A percentile compares a stretch with the other conserved stretches of the same genome.
Evolutionary conservation across 2,329 filamentous ascomycete genomes (phyloP).

Genomic region (Grosmannia clavigera): DNA sequence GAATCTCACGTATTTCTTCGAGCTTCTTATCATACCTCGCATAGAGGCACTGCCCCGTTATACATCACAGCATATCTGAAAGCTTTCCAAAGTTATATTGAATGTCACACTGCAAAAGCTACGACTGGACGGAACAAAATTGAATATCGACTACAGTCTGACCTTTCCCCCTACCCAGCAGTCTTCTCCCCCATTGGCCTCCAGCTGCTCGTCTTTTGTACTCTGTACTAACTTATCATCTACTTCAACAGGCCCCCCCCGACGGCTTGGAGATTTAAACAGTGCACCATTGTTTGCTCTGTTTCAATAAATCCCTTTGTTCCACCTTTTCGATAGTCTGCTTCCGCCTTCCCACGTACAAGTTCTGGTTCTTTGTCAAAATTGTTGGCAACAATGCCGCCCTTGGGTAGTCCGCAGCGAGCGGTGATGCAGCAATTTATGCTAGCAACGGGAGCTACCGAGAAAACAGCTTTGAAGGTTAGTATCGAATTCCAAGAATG

Average conservation of each 20-base stretch:
- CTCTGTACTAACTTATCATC: background rate
- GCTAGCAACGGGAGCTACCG: slow-evolving; percentile 28
- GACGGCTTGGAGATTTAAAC: background rate
- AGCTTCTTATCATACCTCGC: no score
- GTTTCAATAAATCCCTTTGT: background rate
- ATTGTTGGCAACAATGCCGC: slow-evolving; percentile 13
- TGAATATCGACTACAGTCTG: background rate
- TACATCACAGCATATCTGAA: no score
- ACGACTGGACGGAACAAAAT: background rate
- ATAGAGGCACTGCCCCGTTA: no score
- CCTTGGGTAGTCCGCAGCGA: slow-evolving; percentile 22
- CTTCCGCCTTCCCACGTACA: background rate
- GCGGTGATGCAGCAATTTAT: slow-evolving; percentile 29
- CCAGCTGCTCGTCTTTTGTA: no score
- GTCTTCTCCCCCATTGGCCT: no score
- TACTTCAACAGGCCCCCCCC: background rate
- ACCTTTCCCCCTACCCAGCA: background rate
- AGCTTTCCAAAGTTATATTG: no score
- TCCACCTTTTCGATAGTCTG: background rate
- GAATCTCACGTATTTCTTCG: no score
- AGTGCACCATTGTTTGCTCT: background rate
- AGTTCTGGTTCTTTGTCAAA: background rate
- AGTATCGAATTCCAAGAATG: slow-evolving; percentile 11
- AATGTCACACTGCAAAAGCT: background rate
- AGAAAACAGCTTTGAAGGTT: slow-evolving; percentile 33